Conservation (phyloP, 768 basidiomycete species). For the Pulveroboletus ravenelii region DNA sequence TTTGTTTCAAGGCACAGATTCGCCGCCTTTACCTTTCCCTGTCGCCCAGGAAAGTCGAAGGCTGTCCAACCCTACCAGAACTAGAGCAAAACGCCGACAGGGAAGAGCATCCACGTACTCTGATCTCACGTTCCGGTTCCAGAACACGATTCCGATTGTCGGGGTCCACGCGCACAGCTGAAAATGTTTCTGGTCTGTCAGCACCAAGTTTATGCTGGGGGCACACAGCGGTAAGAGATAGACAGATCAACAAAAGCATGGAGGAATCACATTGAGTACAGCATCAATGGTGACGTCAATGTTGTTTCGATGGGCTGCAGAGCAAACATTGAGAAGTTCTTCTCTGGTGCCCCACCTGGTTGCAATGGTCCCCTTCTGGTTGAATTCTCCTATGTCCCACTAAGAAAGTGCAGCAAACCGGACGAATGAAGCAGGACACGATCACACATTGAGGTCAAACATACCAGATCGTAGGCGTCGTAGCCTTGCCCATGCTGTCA, state of each 20-base stretch:
- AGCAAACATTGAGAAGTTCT: conserved; percentile 67
- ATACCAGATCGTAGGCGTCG: conserved; percentile 81
- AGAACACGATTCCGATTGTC: conserved; percentile 59
- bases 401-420: conserved; percentile 23
- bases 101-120: conserved; percentile 39
- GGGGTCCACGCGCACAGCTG: conserved; percentile 66
- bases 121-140: conserved; percentile 59
- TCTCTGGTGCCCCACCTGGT: conserved; percentile 90
- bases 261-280: conserved; percentile 69
- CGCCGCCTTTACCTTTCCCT: conserved; percentile 50
- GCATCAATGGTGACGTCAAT: conserved; percentile 82
- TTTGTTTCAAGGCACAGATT: conserved; percentile 1
- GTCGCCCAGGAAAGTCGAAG: conserved; percentile 78
- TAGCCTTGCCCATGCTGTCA: conserved; percentile 68
- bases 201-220: conserved; percentile 79
- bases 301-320: conserved; percentile 59
- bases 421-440: not conserved
- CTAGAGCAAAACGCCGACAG: not conserved
- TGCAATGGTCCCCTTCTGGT: conserved; percentile 62
- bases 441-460: conserved; percentile 1
- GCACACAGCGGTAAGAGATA: conserved; percentile 5
- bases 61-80: conserved; percentile 70
- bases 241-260: not conserved
- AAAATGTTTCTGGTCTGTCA: conserved; percentile 66
- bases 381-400: conserved; percentile 88